Evolutionary conservation across 345 rosid genomes (phyloP).

Genomic region (Eucalyptus cladocalyx): DNA sequence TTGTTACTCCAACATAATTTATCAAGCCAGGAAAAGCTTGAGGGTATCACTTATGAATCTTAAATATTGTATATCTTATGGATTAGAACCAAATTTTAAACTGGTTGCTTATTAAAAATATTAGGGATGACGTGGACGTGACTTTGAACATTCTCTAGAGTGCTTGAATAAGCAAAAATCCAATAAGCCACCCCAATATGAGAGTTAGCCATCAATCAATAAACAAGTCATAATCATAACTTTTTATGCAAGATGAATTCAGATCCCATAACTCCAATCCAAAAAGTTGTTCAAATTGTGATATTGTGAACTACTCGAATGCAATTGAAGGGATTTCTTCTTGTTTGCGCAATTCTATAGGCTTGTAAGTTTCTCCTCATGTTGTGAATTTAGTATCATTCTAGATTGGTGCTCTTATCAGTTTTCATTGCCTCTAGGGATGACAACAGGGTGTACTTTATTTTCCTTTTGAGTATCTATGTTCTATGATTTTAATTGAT

Average conservation of each 20-base stretch:
- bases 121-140: fast-evolving
- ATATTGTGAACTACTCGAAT: background rate
- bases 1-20: fast-evolving
- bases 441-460: fast-evolving
- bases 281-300: too few species aligned
- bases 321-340: background rate
- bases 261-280: fast-evolving
- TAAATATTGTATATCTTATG: too few species aligned
- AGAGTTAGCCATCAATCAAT: background rate
- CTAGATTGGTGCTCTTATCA: background rate
- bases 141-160: background rate
- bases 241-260: background rate
- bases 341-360: fast-evolving
- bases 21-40: too few species aligned
- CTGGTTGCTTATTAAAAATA: too few species aligned
- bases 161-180: background rate
- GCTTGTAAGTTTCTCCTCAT: fast-evolving
- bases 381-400: background rate
- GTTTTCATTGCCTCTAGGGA: background rate
- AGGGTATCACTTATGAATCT: too few species aligned
- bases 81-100: too few species aligned
- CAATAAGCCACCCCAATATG: fast-evolving
- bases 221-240: background rate
- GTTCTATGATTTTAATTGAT: background rate
- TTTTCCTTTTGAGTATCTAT: background rate